Percentiles rank a stretch among this genome's conserved stretches.
phyloP scores from a whole-genome alignment of 2,329 filamentous ascomycete genomes.

The Fusarium gaditjirri region DNA sequence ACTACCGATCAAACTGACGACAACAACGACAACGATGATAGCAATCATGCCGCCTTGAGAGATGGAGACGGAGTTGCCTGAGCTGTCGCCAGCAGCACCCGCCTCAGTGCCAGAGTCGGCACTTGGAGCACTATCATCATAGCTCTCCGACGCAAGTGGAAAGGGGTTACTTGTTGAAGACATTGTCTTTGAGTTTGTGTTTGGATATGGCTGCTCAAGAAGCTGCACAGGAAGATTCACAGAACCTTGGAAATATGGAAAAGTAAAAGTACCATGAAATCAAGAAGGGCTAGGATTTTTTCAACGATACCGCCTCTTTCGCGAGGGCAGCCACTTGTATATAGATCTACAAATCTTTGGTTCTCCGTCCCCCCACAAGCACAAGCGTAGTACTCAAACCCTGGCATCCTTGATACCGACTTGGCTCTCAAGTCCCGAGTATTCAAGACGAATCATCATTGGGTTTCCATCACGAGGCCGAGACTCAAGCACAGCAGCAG shows the following conservation, averaged over 20 bases:
- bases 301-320: background rate
- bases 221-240: constrained; percentile 25
- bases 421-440: constrained; percentile 27
- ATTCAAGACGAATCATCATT: constrained; percentile 34
- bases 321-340: constrained; percentile 40
- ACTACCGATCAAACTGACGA: constrained; percentile 77
- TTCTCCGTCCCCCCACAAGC: constrained; percentile 29
- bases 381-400: constrained; percentile 20
- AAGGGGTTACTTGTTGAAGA: constrained; percentile 53
- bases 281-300: background rate
- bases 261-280: constrained; percentile 17
- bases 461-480: constrained; percentile 26
- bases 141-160: constrained; percentile 56
- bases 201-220: constrained; percentile 2
- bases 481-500: constrained; percentile 32
- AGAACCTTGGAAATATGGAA: constrained; percentile 31
- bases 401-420: constrained; percentile 25
- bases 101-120: constrained; percentile 61
- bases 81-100: constrained; percentile 73
- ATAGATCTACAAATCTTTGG: constrained; percentile 32
- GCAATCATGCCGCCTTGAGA: constrained; percentile 77
- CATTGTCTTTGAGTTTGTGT: constrained; percentile 48
- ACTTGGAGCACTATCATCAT: constrained; percentile 51
- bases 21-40: constrained; percentile 77
- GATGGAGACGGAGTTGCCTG: constrained; percentile 67